These are phyloP conservation scores for Claviceps maximensis DNA, from an alignment of 2,329 filamentous ascomycete species.

Conservation along the genomic window DNA sequence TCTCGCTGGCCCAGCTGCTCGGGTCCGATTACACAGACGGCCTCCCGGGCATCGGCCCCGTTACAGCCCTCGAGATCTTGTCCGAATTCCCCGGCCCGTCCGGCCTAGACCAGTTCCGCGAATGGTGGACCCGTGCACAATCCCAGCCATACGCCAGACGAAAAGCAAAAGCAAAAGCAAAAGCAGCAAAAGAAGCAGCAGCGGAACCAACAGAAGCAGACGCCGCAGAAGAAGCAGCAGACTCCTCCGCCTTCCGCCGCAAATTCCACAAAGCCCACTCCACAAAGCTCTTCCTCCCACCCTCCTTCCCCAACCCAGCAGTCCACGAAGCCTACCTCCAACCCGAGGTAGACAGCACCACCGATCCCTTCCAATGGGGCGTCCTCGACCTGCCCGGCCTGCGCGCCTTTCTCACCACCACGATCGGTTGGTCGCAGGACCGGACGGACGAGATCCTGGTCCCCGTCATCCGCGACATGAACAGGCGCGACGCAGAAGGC, in stretches of 20 bases:
- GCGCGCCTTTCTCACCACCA: constrained; percentile 72
- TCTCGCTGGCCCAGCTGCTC: constrained; percentile 78
- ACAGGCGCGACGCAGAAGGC: constrained; percentile 71
- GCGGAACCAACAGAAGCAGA: neutral
- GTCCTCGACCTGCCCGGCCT: constrained; percentile 84
- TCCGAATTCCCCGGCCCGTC: constrained; percentile 63
- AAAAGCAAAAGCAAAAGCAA: neutral
- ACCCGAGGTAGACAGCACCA: constrained; percentile 71
- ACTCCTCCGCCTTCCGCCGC: constrained; percentile 54
- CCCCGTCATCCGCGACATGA: constrained; percentile 93
- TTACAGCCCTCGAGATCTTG: constrained; percentile 86
- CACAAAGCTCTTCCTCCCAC: constrained; percentile 75
- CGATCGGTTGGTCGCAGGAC: constrained; percentile 86
- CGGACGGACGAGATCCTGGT: constrained; percentile 91
- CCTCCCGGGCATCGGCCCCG: constrained; percentile 77
- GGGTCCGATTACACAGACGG: constrained; percentile 95
- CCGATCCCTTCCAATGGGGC: constrained; percentile 84
- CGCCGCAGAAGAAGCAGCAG: constrained; percentile 25
- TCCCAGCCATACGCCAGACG: constrained; percentile 34
- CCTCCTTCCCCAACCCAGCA: constrained; percentile 61
- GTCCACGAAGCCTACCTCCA: constrained; percentile 75
- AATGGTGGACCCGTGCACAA: constrained; percentile 81
- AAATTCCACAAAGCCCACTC: constrained; percentile 74
- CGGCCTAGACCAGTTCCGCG: constrained; percentile 60
- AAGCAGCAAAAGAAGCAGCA: neutral